Base-by-base conservation (phyloP, 306 rosid species). In the Vigna angularis region DNA sequence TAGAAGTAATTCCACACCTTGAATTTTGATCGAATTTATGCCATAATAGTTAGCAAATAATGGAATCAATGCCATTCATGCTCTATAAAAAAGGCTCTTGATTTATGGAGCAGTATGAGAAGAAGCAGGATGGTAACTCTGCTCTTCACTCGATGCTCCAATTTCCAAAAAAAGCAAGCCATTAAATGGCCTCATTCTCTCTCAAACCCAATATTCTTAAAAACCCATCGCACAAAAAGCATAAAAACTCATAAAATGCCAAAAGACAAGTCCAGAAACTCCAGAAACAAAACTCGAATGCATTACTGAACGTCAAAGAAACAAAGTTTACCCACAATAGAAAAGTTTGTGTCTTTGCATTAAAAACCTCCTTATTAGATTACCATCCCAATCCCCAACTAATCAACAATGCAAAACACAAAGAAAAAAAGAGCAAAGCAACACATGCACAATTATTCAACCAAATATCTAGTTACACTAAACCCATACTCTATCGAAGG, bases 61-160 rank as follows among this genome's bases (percentile, higher is more conserved):
- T 66, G 67, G 79, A 85, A 87, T 65, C 26, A n/a, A 76, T 68
- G 80, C 85, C 84, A 78, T 40, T 77, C 34, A 63, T 57, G 79
- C 61, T 79, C 49, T 7, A 61, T 28, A 36, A 2, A 49, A 83
- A 71, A 15, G 89, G 86, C 86, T 79, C 20, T 79, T 49, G 72
- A 62, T 81, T 61, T 79, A 55, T 28, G 89, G 89, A 90, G 89
- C 91, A 52, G 9, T 67, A 83, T 80, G 92, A 85, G 87, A 90
- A 88, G 91, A 85, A 69, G 86, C 88, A 81, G 80, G 84, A 77
- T 67, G 16, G 62, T 74, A 79, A 80, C 71, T 81, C 70, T 65
- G 78, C 84, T 83, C 96, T 87, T 84, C 96, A 87, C 88, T 85
- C 80, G 91, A 87, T 45, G 86, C 90, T 89, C 88, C 93, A 76